Base-by-base conservation (phyloP, 2,329 filamentous ascomycete species). In the Zasmidium citrigriseum region DNA sequence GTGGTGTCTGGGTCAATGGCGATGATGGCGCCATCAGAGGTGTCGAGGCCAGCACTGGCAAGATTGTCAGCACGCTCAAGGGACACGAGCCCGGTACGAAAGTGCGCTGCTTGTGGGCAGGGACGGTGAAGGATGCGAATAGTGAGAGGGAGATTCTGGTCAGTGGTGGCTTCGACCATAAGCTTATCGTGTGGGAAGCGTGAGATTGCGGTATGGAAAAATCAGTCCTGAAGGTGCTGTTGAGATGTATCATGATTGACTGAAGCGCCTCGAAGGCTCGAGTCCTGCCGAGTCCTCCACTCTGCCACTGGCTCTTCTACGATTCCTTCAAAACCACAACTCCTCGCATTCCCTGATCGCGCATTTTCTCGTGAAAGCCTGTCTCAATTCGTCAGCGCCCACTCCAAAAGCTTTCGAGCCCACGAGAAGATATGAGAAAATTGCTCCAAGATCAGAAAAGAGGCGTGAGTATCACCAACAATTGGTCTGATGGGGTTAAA, bases 121-220 rank as follows among this genome's bases (percentile, higher is more conserved):
- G 83, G 0, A 71, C 67, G 55, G 72, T 84, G 16, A 59, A 38
- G 1, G 57, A 60, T 12, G 56, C 65, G 21, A 67, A 58, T 1
- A 51, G 48, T n/a, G 64, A 63, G 64, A 76, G 78, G 59, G 85
- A 87, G 70, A 78, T 81, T 70, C 67, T 88, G 54, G 76, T 88
- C 25, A 86, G 83, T 72, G 86, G 86, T 22, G 86, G 85, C 1
- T 88, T 88, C 71, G 86, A 88, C 73, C 84, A 84, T 67, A 80
- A 74, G 61, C 71, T 88, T 60, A 78, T 87, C 61, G 70, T 87
- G 29, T 88, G 86, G 86, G 77, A 72, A 58, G 53, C 53, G 7
- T 57, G 25, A 50, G 18, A n/a, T 11, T 29, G 24, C 9, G 25
- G 23, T 41, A n/a, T 41, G 34, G 7, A 10, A 41, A 4, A n/a